phyloP scores from a whole-genome alignment of 768 basidiomycete species.

The Sporobolomyces phaffii region DNA sequence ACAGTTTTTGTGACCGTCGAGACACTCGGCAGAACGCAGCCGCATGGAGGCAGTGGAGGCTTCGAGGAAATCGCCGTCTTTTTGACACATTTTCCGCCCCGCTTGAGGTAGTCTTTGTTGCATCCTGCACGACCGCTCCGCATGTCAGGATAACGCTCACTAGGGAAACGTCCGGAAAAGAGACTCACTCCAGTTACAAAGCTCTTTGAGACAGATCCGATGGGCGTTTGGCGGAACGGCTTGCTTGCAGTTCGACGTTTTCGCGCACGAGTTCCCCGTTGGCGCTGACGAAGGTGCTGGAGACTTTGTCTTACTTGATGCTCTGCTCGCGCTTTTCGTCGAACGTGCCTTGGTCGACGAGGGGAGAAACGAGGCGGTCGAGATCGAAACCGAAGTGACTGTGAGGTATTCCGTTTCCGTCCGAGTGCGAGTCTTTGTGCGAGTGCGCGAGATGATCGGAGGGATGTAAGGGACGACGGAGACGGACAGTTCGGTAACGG shows the following conservation, averaged over 20 bases:
- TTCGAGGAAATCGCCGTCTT: not conserved
- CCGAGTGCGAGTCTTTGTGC: conserved; percentile 1
- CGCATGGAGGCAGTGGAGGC: conserved; percentile 3
- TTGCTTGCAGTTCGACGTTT: not conserved
- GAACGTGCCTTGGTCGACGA: not conserved
- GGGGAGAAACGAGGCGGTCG: not conserved
- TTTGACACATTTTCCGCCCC: not conserved
- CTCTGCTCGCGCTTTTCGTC: not conserved
- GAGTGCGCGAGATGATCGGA: conserved; percentile 1
- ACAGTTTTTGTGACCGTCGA: not conserved
- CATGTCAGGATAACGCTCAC: not conserved
- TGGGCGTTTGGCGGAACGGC: not conserved
- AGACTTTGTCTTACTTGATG: not conserved
- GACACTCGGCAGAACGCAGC: not conserved
- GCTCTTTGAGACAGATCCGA: conserved; percentile 8
- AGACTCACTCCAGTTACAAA: conserved; percentile 1
- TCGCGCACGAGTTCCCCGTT: not conserved
- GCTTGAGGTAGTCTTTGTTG: not conserved
- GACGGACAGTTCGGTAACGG: not conserved
- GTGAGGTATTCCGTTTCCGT: not conserved
- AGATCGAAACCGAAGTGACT: not conserved
- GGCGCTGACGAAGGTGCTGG: not conserved
- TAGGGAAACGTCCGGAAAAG: not conserved
- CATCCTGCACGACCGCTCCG: not conserved
- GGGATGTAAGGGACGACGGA: not conserved